Percentiles rank a stretch among this genome's conserved stretches.
phyloP scores from a whole-genome alignment of 108 stramenopile species.

The Nannochloropsis gaditana region DNA sequence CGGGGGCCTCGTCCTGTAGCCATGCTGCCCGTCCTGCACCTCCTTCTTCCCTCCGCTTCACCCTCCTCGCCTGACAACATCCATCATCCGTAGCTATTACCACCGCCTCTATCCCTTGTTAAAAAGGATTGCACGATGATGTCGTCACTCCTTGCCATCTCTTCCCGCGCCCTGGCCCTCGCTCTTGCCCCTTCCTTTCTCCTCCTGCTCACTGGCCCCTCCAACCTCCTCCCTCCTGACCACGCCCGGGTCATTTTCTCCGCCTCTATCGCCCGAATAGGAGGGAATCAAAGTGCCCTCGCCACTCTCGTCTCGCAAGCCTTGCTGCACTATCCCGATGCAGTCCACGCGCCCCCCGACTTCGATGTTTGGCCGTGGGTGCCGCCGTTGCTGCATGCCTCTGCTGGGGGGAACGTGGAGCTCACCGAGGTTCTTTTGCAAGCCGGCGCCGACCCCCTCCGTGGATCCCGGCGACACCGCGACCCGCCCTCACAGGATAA shows the following conservation, averaged over 20 bases:
- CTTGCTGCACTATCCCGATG: background rate
- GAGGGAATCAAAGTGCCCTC: background rate
- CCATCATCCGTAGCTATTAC: background rate
- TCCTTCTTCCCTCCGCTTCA: background rate
- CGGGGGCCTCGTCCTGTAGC: background rate
- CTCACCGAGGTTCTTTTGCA: too few relatives aligned
- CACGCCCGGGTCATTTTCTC: background rate
- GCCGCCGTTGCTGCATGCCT: too few relatives aligned
- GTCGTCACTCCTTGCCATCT: background rate
- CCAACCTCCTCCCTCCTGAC: background rate
- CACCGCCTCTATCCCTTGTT: background rate
- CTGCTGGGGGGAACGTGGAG: too few relatives aligned
- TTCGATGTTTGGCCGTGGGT: background rate
- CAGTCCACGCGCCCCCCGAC: slow-evolving; percentile 7
- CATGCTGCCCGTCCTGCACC: background rate
- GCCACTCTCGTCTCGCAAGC: background rate
- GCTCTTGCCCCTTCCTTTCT: background rate
- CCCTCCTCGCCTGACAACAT: background rate
- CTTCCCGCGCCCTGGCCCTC: background rate
- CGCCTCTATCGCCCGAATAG: background rate
- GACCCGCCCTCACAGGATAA: too few relatives aligned
- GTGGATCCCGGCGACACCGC: too few relatives aligned
- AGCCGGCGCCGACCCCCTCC: too few relatives aligned
- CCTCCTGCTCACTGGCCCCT: background rate
- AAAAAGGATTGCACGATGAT: background rate